phyloP scores from a whole-genome alignment of 2,329 filamentous ascomycete genomes.

The Hypoxylon sp. region DNA sequence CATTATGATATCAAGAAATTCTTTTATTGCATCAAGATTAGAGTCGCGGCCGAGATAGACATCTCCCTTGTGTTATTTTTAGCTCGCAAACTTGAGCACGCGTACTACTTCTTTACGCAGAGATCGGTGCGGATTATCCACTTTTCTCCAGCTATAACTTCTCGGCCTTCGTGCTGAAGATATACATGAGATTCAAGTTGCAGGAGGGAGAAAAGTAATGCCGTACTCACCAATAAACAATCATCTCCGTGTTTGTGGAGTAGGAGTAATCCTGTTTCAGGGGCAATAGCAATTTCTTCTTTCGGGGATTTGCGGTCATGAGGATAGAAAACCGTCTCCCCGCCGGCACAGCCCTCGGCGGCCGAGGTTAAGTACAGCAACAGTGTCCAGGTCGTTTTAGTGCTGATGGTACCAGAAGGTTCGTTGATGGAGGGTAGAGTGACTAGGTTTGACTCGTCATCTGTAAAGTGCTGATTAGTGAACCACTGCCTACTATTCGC shows the following conservation, averaged over 20 bases:
- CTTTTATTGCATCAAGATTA: not conserved
- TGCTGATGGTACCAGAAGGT: slow-evolving; percentile 60
- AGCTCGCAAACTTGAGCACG: not conserved
- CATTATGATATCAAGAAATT: not conserved
- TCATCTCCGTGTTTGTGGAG: slow-evolving; percentile 91
- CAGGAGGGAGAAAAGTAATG: slow-evolving; percentile 57
- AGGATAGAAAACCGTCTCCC: slow-evolving; percentile 93
- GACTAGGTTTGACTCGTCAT: slow-evolving; percentile 88
- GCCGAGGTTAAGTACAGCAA: slow-evolving; percentile 87
- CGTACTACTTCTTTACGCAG: slow-evolving; percentile 66
- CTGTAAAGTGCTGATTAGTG: slow-evolving; percentile 61
- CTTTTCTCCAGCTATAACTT: slow-evolving; percentile 86
- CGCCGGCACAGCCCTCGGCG: slow-evolving; percentile 81
- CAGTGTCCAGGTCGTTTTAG: slow-evolving; percentile 90
- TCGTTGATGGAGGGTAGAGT: slow-evolving; percentile 63
- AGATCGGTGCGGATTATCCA: slow-evolving; percentile 92
- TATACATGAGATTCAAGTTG: slow-evolving; percentile 54
- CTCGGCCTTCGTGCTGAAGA: slow-evolving; percentile 81
- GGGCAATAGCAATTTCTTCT: slow-evolving; percentile 78
- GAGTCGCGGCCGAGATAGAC: not conserved
- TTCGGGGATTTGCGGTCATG: slow-evolving; percentile 70
- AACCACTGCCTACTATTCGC: slow-evolving; percentile 12
- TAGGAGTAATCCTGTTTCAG: slow-evolving; percentile 88
- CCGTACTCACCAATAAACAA: slow-evolving; percentile 78
- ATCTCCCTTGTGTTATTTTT: not conserved